Evolutionary conservation across 2,329 filamentous ascomycete genomes (phyloP).

Genomic region (Microsporum audouinii): DNA sequence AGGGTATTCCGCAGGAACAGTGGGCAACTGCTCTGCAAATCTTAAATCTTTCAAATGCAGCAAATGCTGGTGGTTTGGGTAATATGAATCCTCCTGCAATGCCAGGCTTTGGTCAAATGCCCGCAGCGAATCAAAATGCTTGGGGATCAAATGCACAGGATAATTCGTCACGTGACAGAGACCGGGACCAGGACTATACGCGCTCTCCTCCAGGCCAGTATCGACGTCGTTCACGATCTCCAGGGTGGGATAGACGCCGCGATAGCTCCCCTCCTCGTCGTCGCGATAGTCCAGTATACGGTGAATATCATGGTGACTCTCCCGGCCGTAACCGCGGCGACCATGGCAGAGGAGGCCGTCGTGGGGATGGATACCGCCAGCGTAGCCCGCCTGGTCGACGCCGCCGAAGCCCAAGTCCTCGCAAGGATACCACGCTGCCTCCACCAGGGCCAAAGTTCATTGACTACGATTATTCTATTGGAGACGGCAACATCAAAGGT

Average conservation of each 20-base stretch:
- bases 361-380: slow-evolving; percentile 62
- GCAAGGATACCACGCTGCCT: slow-evolving; percentile 32
- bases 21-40: slow-evolving; percentile 50
- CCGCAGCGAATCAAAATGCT: slow-evolving; percentile 12
- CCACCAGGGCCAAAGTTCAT: slow-evolving; percentile 58
- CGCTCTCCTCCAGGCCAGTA: slow-evolving; percentile 50
- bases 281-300: slow-evolving; percentile 58
- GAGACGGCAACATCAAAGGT: slow-evolving; percentile 68
- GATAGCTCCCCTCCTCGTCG: slow-evolving; percentile 52
- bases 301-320: slow-evolving; percentile 60
- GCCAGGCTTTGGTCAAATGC: slow-evolving; percentile 29
- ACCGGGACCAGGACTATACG: slow-evolving; percentile 49
- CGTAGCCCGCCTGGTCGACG: slow-evolving; percentile 66
- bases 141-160: slow-evolving; percentile 22
- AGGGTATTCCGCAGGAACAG: slow-evolving; percentile 67
- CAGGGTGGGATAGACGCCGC: slow-evolving; percentile 59
- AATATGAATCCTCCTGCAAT: slow-evolving; percentile 33
- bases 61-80: slow-evolving; percentile 21
- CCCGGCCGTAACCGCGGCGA: slow-evolving; percentile 47
- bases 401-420: slow-evolving; percentile 50
- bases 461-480: slow-evolving; percentile 63
- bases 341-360: slow-evolving; percentile 41
- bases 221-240: slow-evolving; percentile 69
- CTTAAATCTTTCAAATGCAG: slow-evolving; percentile 32
- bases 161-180: slow-evolving; percentile 26